A percentile compares a stretch with the other conserved stretches of the same genome.
These are phyloP conservation scores for Lupinus albus DNA, from an alignment of 306 rosid species.

Conservation along the genomic window DNA sequence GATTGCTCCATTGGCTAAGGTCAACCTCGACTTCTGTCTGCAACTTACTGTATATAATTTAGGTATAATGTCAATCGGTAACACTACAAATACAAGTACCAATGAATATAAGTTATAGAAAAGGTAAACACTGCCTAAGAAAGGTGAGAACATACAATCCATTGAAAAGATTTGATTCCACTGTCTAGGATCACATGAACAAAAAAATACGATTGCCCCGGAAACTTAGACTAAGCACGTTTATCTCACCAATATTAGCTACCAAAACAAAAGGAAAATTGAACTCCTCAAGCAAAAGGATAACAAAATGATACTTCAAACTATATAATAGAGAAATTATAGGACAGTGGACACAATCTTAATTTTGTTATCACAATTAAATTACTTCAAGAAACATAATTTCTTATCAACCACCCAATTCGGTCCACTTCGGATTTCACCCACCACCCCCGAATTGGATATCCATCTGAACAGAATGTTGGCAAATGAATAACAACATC, in stretches of 20 bases:
- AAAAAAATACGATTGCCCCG: slow-evolving; percentile 19
- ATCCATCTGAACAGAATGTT: slow-evolving; percentile 21
- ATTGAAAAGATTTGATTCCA: slow-evolving; percentile 9
- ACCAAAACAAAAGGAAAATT: slow-evolving; percentile 9
- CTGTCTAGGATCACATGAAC: slow-evolving; percentile 18
- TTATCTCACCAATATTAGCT: background rate
- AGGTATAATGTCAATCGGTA: slow-evolving; percentile 41
- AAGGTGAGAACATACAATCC: background rate
- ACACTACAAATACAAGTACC: slow-evolving; percentile 16
- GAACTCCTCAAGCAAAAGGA: slow-evolving; percentile 6
- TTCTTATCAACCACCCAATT: background rate
- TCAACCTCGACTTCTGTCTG: slow-evolving; percentile 53
- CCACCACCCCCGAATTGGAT: slow-evolving; percentile 19
- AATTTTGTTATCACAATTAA: slow-evolving; percentile 43
- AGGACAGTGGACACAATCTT: too few species aligned
- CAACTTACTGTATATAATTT: slow-evolving; percentile 60
- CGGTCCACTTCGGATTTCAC: background rate
- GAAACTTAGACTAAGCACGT: background rate
- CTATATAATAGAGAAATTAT: background rate
- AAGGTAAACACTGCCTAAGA: background rate
- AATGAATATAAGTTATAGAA: background rate
- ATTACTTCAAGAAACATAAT: background rate
- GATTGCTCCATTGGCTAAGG: slow-evolving; percentile 40
- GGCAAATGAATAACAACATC: background rate
- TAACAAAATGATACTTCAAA: background rate